Base-by-base conservation (phyloP, 2,329 filamentous ascomycete genomes). In the Chrysoporthe cubensis region DNA sequence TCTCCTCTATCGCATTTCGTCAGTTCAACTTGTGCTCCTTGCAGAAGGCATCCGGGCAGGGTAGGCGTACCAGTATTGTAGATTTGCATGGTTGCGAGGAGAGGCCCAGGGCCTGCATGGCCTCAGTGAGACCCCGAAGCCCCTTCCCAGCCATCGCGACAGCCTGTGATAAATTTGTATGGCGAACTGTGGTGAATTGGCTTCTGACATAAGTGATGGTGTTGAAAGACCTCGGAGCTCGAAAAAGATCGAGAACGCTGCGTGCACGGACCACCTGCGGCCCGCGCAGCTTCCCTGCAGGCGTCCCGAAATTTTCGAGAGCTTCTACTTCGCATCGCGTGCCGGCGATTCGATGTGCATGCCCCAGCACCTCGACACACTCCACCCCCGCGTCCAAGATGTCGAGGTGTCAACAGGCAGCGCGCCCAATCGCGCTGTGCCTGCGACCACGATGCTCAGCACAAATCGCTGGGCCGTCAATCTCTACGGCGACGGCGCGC, bases 391-490 rank as follows among this genome's bases (percentile, higher is more conserved):
- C 66, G 70, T 63, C 67, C 70, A 75, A 71, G 75, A 90, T 90
- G 87, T 85, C 87, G 77, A 82, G 82, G 77, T 87, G 85, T 76
- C 85, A 85, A 77, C 86, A 85, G 80, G 85, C 85, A 76, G 81
- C 80, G 67, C 80, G 86, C 79, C 87, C 87, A 70, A 78, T 89
- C 71, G 77, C 84, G 72, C 81, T 83, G 79, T 85, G 85, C 72
- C 76, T 88, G 71, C 81, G 81, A 75, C 81, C 81, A 74, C 77
- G 75, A 71, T 69, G 74, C 66, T 68, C 74, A 70, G 70, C 74
- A 65, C 75, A 54, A 64, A n/a, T 74, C 42, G 72, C 78, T 76
- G 64, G 75, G 13, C 79, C 64, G 77, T 81, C 70, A 75, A 76
- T 73, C 74, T 77, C 72, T 73, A 74, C 73, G 71, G 78, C 72